phyloP scores from a whole-genome alignment of 2,329 filamentous ascomycete genomes.

The Didymella keratinophila region DNA sequence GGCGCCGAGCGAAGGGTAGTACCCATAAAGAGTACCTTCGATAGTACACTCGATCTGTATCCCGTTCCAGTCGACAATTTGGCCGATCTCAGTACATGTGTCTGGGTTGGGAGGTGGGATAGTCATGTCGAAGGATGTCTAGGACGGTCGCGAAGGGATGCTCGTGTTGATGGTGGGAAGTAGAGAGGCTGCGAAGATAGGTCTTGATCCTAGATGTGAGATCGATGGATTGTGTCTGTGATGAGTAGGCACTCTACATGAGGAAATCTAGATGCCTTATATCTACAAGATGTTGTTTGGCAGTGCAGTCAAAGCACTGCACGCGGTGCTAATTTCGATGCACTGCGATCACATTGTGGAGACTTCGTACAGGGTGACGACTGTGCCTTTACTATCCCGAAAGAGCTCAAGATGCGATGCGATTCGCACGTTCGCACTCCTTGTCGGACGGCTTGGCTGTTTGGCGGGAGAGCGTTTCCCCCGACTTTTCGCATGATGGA shows the following conservation, averaged over 20 bases:
- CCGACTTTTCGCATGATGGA: slow-evolving; percentile 20
- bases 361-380: slow-evolving; percentile 7
- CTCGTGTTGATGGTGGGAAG: background rate
- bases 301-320: slow-evolving; percentile 3
- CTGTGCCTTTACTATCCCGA: slow-evolving; percentile 6
- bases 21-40: slow-evolving; percentile 60
- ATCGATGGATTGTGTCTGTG: slow-evolving; percentile 2
- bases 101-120: slow-evolving; percentile 31
- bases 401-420: slow-evolving; percentile 14
- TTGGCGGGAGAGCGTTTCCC: slow-evolving; percentile 1
- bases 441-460: slow-evolving; percentile 8
- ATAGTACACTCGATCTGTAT: slow-evolving; percentile 51
- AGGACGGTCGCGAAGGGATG: background rate
- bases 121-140: slow-evolving; percentile 25
- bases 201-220: background rate
- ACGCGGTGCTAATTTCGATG: slow-evolving; percentile 1
- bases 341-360: slow-evolving; percentile 8
- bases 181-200: background rate
- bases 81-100: slow-evolving; percentile 28
- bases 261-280: slow-evolving; percentile 25
- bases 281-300: slow-evolving; percentile 20
- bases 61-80: slow-evolving; percentile 11
- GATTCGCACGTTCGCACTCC: slow-evolving; percentile 7
- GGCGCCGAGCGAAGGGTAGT: slow-evolving; percentile 60
- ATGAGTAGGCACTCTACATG: slow-evolving; percentile 1